Conservation (phyloP, 176 grass and related monocot genomes). For the Chloris gayana region DNA sequence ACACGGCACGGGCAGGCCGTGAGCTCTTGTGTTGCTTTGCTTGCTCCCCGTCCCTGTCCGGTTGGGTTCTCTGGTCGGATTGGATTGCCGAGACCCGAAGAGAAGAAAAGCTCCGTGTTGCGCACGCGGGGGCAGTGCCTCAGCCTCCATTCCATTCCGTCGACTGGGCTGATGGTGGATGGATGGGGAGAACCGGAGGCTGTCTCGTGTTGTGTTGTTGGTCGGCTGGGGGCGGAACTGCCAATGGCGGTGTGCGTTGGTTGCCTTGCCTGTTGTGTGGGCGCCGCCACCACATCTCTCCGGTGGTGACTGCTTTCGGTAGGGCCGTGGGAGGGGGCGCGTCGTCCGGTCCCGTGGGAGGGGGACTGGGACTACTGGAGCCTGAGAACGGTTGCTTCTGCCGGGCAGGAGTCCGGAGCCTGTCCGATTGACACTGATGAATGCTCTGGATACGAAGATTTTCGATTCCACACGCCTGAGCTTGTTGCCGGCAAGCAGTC, state of each 20-base stretch:
- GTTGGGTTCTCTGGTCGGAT: not conserved
- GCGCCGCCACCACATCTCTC: constrained; percentile 15
- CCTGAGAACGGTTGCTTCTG: not conserved
- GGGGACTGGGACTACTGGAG: not conserved
- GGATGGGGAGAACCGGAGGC: not conserved
- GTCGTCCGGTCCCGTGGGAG: no score
- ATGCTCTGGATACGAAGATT: no score
- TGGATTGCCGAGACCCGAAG: no score
- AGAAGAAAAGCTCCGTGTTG: not conserved
- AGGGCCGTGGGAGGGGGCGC: not conserved
- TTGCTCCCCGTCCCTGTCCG: not conserved
- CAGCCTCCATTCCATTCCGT: no score
- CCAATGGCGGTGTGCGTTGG: no score
- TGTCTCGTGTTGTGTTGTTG: not conserved
- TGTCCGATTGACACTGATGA: not conserved
- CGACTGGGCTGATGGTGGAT: no score
- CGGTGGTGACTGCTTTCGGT: not conserved
- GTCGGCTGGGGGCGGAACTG: not conserved
- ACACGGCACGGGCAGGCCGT: not conserved
- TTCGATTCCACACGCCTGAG: no score
- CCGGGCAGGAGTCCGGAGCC: not conserved
- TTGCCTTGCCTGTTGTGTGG: no score
- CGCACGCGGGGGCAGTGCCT: constrained; percentile 1
- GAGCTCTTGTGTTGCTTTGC: not conserved
- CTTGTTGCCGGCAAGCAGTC: no score